These are phyloP conservation scores for Calonectria leucothoes DNA, from an alignment of 2,329 filamentous ascomycete genomes.

Conservation along the genomic window DNA sequence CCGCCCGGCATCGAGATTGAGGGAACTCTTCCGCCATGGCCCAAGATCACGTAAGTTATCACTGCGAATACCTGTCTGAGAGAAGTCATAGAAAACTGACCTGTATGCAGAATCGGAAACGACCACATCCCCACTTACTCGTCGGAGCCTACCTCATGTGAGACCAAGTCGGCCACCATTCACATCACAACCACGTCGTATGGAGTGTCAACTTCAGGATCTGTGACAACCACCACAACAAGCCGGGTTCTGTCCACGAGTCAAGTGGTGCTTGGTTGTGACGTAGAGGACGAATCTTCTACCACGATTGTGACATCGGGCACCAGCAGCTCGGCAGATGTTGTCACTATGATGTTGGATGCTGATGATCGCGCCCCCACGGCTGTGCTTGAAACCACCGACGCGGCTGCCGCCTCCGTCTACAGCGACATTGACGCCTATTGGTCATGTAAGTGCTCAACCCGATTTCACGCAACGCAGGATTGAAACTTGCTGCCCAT, in stretches of 20 bases:
- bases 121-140: slow-evolving; percentile 17
- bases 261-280: slow-evolving; percentile 16
- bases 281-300: slow-evolving; percentile 10
- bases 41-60: slow-evolving; percentile 21
- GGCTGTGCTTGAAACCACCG: neutral
- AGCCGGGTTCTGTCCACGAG: slow-evolving; percentile 3
- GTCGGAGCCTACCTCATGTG: slow-evolving; percentile 11
- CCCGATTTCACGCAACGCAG: neutral
- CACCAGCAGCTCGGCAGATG: neutral
- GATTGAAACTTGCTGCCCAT: neutral
- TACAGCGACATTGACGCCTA: slow-evolving; percentile 2
- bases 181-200: slow-evolving; percentile 19
- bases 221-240: slow-evolving; percentile 15
- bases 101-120: slow-evolving; percentile 12
- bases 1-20: slow-evolving; percentile 17
- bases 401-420: neutral
- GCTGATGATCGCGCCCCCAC: neutral
- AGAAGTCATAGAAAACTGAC: no score
- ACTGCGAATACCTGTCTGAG: neutral
- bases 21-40: slow-evolving; percentile 24
- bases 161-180: slow-evolving; percentile 22
- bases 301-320: neutral
- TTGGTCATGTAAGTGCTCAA: slow-evolving; percentile 15
- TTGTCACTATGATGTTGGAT: slow-evolving; percentile 7
- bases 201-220: slow-evolving; percentile 14